Base-by-base conservation (phyloP, 2,329 filamentous ascomycete species). In the Stachybotrys elegans region DNA sequence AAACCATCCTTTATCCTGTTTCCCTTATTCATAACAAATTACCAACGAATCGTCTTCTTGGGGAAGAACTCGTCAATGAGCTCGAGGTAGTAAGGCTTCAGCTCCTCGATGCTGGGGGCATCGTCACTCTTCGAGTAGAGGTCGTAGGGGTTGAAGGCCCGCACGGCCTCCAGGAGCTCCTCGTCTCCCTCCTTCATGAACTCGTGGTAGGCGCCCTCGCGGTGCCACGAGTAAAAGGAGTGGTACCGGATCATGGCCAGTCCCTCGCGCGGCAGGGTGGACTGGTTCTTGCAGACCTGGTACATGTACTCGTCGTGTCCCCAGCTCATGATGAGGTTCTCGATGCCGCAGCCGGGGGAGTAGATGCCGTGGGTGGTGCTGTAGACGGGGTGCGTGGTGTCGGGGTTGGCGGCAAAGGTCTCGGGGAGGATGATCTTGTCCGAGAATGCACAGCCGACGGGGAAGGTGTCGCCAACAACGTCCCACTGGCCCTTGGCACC, bases 171-270 rank as follows among this genome's bases (percentile, higher is more conserved):
- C 55, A 94, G 70, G 83, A 94, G 90, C 56, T 77, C 75, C 63
- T 84, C 69, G 56, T 95, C 90, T 60, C 90, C 84, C 48, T 85
- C 81, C 62, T 84, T 78, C 89, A 95, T 95, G 64, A 95, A 78
- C 66, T 88, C 81, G 48, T 68, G 66, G 68, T 95, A 95, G 6
- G 87, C 89, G 43, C 84, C 84, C 63, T 85, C 83, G 48, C 76
- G 80, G 68, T 95, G 90, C 90, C 89, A 95, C 14, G 90, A 84
- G 68, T 95, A 95, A 69, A 95, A 95, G 6, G 83, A 88, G 69
- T 95, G 90, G 68, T 94, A 95, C 44, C 90, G 76, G 62, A 95
- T 93, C 88, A 95, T 95, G 48, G 89, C 90, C 11, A 95, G 76
- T 0, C 85, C 86, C 75, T 95, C 89, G 38, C 78, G 75, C 1